Evolutionary conservation across 441 rosid genomes (phyloP), one percentile per base, ranked within the genome.

Genomic region (Heliophila coronopifolia): DNA sequence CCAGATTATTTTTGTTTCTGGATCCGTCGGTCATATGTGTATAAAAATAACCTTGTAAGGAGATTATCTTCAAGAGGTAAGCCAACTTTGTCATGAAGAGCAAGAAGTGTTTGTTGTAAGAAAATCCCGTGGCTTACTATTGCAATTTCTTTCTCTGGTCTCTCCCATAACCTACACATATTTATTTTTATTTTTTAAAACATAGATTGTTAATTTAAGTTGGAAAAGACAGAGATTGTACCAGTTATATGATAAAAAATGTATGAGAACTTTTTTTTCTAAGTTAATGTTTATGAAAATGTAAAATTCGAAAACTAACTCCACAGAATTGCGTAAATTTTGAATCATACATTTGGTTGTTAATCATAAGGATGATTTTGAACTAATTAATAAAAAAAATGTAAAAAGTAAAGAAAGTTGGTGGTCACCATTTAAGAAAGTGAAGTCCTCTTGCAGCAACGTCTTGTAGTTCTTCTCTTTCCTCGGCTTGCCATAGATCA

Each of bases 71-170:
- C 7, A 19, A 35, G 52, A 41, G 52, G 47, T 51, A 59, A 58
- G 61, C 51, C 54, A 28, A 56, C 12, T 58, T 78, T 65, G 37
- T 67, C 55, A 43, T 57, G 60, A 2, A 83, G 67, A 4, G 77
- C 71, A 48, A 6, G 12, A 28, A 86, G 65, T 5, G 78, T 76
- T 9, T 78, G 33, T 54, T 77, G 76, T 75, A 89, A 68, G 74
- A 89, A 86, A 18, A 83, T 70, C 18, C 88, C 75, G 30, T 86
- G 95, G 56, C 86, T 75, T 6, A 89, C 84, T 4, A 86, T 27
- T 26, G 89, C 97, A 13, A 89, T 81, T 67, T 83, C 85, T 63
- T 64, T 75, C 70, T 89, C 97, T 10, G 65, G 74, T 5, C 91
- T 63, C 28, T 73, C 66, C 71, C 73, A 70, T 58, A 83, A 16